phyloP scores from a whole-genome alignment of 306 rosid species.

The Lathyrus tuberosus region DNA sequence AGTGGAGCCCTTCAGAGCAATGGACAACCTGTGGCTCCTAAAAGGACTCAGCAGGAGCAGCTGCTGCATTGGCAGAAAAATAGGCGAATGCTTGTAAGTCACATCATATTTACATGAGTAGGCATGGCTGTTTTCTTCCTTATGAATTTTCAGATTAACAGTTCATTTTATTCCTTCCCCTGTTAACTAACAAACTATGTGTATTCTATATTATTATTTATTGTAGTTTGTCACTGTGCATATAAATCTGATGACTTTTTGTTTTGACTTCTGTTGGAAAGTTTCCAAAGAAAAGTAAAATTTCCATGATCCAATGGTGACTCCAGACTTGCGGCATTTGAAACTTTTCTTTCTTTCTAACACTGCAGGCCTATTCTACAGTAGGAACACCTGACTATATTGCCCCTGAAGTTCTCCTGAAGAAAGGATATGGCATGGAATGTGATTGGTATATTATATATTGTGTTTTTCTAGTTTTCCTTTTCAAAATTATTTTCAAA shows the following conservation, averaged over 20 bases:
- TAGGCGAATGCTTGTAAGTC: conserved; percentile 96
- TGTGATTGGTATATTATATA: conserved; percentile 73
- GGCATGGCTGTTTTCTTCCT: conserved; percentile 37
- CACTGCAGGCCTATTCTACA: conserved; percentile 89
- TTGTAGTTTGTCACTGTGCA: conserved; percentile 16
- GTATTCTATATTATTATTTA: conserved; percentile 7
- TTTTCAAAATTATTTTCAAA: conserved; percentile 24
- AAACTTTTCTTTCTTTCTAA: conserved; percentile 36
- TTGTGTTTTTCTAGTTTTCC: conserved; percentile 24
- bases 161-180: neutral
- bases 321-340: conserved; percentile 3
- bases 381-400: conserved; percentile 99
- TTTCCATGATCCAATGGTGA: conserved; percentile 16
- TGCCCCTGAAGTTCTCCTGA: conserved; percentile 97
- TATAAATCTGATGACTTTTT: conserved; percentile 26
- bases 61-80: conserved; percentile 98
- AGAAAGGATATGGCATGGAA: conserved; percentile 99
- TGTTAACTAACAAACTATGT: conserved; percentile 19
- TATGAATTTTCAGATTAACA: conserved; percentile 22
- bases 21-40: conserved; percentile 87
- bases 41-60: conserved; percentile 97
- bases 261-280: conserved; percentile 26
- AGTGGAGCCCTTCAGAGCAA: conserved; percentile 96
- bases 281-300: neutral
- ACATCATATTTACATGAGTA: conserved; percentile 32